Base-by-base conservation (phyloP, 805 yeast species). In the Lachancea sp. region DNA sequence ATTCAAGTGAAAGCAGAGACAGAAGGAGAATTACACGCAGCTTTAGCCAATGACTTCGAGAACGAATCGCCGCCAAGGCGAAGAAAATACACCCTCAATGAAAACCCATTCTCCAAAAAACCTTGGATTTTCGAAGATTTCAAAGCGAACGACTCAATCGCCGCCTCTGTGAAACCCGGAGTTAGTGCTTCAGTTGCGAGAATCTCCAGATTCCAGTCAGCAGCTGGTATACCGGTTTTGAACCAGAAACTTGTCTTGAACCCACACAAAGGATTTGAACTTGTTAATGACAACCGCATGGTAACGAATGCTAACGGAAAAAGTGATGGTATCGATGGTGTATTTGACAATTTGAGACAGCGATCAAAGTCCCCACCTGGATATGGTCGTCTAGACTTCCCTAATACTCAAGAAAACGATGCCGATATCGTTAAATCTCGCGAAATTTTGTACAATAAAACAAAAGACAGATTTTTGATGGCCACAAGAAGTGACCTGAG, bases 351-450 rank as follows among this genome's bases (percentile, higher is more conserved):
- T 38, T 32, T 57, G 19, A 62, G 67, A 54, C 57, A 53, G 6
- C 59, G 72, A 36, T 69, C 71, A 0, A 66, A 67, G 3, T 68
- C 77, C 1, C 85, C 84, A 1, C 80, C 80, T 0, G 84, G 84
- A 1, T 78, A 72, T 59, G 79, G 77, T 50, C 60, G 78, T 33
- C 66, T 79, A 19, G 85, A 78, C 42, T 79, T 81, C 50, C 83
- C 85, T 0, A 65, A 63, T 4, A 75, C 83, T 0, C 84, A 77
- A 48, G 78, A 80, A 51, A 58, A 65, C 11, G 53, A 42, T 1
- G 62, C 56, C 36, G 78, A 72, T 46, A 69, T 67, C 50, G 47
- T 48, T 15, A 60, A 63, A 44, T 60, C 70, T 4, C 62, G 63
- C 18, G 46, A 49, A 43, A 55, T 71, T 16, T 58, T 71, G 3